phyloP scores from a whole-genome alignment of 2,329 filamentous ascomycete species.

The Polychaeton citri region DNA sequence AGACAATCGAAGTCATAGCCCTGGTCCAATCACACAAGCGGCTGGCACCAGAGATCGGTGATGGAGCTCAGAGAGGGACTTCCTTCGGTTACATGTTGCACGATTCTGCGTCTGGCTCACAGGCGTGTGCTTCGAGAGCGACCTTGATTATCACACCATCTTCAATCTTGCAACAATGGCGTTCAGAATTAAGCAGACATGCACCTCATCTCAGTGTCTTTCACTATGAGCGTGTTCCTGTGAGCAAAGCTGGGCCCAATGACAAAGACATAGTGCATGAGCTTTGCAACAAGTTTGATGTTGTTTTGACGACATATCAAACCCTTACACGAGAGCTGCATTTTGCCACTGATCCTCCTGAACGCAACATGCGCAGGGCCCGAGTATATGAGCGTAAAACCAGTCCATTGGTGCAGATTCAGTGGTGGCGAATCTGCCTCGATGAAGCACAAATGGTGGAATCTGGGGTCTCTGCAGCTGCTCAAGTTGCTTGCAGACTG shows the following conservation, averaged over 20 bases:
- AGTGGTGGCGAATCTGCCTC: constrained; percentile 72
- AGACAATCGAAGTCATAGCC: constrained; percentile 63
- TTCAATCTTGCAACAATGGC: constrained; percentile 51
- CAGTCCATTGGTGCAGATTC: constrained; percentile 67
- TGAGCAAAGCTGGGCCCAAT: constrained; percentile 17
- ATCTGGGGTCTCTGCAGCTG: constrained; percentile 71
- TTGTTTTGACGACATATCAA: constrained; percentile 50
- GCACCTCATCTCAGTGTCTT: constrained; percentile 43
- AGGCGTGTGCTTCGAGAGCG: constrained; percentile 39
- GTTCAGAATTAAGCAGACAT: constrained; percentile 44
- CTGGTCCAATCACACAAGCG: constrained; percentile 53
- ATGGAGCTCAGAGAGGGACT: no score
- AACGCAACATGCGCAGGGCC: constrained; percentile 49
- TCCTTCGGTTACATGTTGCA: constrained; percentile 10
- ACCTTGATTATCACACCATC: constrained; percentile 51
- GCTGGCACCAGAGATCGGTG: constrained; percentile 5
- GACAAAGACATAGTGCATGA: constrained; percentile 29
- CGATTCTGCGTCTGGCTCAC: constrained; percentile 28
- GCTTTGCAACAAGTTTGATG: constrained; percentile 36
- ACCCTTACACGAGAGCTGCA: constrained; percentile 71
- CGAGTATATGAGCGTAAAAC: constrained; percentile 43
- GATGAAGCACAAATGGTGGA: constrained; percentile 87
- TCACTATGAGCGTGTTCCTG: constrained; percentile 41
- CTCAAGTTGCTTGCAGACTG: constrained; percentile 64
- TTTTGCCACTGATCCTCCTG: constrained; percentile 56